Evolutionary conservation across 2,329 filamentous ascomycete species (phyloP).

Genomic region (Colletotrichum orbiculare): DNA sequence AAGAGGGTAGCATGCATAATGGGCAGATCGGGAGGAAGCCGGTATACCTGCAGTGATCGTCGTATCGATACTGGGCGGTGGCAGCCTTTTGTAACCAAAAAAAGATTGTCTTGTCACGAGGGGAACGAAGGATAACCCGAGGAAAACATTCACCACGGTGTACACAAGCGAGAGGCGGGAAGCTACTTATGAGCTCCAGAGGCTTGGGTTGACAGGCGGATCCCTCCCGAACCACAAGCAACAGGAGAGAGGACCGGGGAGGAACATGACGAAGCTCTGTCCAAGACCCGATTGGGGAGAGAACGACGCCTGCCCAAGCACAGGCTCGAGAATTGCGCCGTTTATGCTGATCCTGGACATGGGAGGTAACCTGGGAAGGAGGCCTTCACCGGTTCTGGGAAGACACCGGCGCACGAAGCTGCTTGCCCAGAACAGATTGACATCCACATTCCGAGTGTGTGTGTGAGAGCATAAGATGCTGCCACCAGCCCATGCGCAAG

Average conservation of each 20-base stretch:
- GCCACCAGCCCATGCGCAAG: not conserved
- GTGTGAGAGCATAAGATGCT: not conserved
- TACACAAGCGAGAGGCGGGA: not conserved
- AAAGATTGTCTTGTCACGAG: not conserved
- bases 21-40: not conserved
- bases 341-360: conserved; percentile 13
- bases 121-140: not conserved
- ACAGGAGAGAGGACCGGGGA: not conserved
- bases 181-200: conserved; percentile 27
- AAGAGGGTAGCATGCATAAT: conserved; percentile 31
- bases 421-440: conserved; percentile 16
- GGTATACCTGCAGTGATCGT: not conserved
- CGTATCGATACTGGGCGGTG: not conserved
- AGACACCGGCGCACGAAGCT: conserved; percentile 1
- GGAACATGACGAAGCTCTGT: conserved; percentile 4
- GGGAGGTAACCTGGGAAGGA: conserved; percentile 15
- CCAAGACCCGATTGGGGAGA: conserved; percentile 15
- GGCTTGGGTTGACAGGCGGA: conserved; percentile 6
- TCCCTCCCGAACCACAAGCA: not conserved
- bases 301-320: conserved; percentile 20
- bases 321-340: conserved; percentile 8
- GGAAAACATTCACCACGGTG: not conserved
- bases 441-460: conserved; percentile 21
- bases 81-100: not conserved
- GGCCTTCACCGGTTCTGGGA: conserved; percentile 8